These are phyloP conservation scores for Rosa multiflora DNA, from an alignment of 306 rosid genomes.

Conservation along the genomic window DNA sequence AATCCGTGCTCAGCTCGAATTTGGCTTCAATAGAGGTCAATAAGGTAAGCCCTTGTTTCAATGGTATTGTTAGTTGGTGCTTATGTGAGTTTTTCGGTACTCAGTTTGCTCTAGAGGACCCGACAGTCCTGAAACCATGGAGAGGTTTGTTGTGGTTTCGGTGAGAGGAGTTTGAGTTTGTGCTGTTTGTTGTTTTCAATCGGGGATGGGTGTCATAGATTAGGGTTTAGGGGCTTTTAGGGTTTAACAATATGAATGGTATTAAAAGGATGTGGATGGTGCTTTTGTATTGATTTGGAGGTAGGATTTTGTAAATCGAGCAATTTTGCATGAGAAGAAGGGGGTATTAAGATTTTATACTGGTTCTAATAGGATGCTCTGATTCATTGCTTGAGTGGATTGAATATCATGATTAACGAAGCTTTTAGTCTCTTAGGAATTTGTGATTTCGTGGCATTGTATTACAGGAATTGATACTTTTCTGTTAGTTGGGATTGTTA, in stretches of 20 bases:
- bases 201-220: not conserved
- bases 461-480: not conserved
- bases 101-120: too few species aligned
- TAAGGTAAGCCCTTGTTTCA: too few species aligned
- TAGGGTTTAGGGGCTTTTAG: not conserved
- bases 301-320: not conserved
- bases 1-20: too few species aligned
- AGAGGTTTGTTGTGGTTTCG: not conserved
- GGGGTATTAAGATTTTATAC: not conserved
- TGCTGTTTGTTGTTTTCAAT: not conserved
- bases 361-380: too few species aligned
- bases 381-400: not conserved
- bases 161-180: not conserved
- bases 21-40: too few species aligned
- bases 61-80: too few species aligned
- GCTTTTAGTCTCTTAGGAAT: not conserved
- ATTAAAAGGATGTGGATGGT: not conserved
- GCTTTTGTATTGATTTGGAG: not conserved
- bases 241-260: not conserved
- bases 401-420: not conserved
- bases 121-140: too few species aligned
- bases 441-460: not conserved
- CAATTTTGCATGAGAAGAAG: not conserved
- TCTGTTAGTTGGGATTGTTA: not conserved
- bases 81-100: too few species aligned